These are phyloP conservation scores for Tremella fuciformis DNA, from an alignment of 768 basidiomycete species.

Conservation along the genomic window DNA sequence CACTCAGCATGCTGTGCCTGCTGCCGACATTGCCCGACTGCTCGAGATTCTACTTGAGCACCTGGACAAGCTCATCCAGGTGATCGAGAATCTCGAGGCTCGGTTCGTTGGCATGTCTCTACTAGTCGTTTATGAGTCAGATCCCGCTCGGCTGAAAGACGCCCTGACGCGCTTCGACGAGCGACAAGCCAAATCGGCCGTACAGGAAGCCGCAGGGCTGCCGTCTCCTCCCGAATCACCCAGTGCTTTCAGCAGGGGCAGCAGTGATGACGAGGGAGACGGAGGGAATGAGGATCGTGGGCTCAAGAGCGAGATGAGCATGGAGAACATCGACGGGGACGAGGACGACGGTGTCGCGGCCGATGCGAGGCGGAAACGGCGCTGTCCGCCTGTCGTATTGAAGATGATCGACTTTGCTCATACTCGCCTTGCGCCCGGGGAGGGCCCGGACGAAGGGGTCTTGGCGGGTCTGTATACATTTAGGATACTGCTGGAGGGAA, in stretches of 20 bases:
- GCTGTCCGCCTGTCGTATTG: constrained; percentile 61
- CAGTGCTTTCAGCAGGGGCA: constrained; percentile 5
- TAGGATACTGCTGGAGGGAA: constrained; percentile 61
- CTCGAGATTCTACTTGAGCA: constrained; percentile 59
- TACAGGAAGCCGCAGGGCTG: constrained; percentile 5
- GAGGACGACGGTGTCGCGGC: constrained; percentile 30
- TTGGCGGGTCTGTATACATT: constrained; percentile 70
- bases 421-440: constrained; percentile 63
- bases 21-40: constrained; percentile 59
- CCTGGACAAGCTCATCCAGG: constrained; percentile 55
- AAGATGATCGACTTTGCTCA: constrained; percentile 96
- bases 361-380: constrained; percentile 27
- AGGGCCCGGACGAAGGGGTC: constrained; percentile 77
- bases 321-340: constrained; percentile 43
- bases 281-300: constrained; percentile 47
- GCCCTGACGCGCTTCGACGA: constrained; percentile 43
- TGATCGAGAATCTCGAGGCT: constrained; percentile 61
- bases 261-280: constrained; percentile 34
- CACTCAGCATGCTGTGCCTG: constrained; percentile 23
- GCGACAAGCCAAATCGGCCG: constrained; percentile 10
- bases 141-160: constrained; percentile 53
- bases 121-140: constrained; percentile 75
- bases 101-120: constrained; percentile 80
- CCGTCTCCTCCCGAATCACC: background rate
- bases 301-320: constrained; percentile 17